A percentile compares a stretch with the other conserved stretches of the same genome.
Conservation (phyloP, 2,329 filamentous ascomycete genomes). For the Penicillium sp. region DNA sequence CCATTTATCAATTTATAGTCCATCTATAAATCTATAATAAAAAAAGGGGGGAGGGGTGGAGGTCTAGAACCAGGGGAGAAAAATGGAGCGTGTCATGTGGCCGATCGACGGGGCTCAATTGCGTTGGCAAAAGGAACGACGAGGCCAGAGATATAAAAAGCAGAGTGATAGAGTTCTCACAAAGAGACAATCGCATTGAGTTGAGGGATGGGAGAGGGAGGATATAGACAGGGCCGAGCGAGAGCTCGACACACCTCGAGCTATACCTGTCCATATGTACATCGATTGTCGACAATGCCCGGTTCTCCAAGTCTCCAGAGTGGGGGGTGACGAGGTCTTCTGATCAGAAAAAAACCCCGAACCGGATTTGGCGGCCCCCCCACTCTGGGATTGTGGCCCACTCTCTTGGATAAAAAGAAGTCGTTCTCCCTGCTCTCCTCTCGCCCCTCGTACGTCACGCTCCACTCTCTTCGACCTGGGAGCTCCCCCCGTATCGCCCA, state of each 20-base stretch:
- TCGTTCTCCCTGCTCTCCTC: conserved; percentile 10
- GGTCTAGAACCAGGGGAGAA: conserved; percentile 25
- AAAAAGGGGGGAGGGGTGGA: conserved; percentile 9
- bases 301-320: conserved; percentile 9
- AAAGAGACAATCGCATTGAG: conserved; percentile 5
- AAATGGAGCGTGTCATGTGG: conserved; percentile 29
- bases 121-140: no score
- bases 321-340: conserved; percentile 31
- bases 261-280: no score
- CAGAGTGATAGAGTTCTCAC: no score
- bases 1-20: conserved; percentile 2
- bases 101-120: conserved; percentile 22
- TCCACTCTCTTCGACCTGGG: conserved; percentile 13
- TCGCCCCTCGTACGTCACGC: conserved; percentile 28
- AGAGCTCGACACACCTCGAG: no score
- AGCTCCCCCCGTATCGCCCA: conserved; percentile 6
- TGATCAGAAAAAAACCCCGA: conserved; percentile 33
- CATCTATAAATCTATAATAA: conserved; percentile 7
- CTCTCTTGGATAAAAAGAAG: conserved; percentile 28
- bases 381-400: conserved; percentile 13
- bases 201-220: conserved; percentile 2
- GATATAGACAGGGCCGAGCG: background rate
- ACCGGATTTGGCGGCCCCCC: conserved; percentile 23
- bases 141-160: no score
- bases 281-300: conserved; percentile 12